Evolutionary conservation across 1,284 basidiomycete species (phyloP).

Genomic region (Puccinia triticina): DNA sequence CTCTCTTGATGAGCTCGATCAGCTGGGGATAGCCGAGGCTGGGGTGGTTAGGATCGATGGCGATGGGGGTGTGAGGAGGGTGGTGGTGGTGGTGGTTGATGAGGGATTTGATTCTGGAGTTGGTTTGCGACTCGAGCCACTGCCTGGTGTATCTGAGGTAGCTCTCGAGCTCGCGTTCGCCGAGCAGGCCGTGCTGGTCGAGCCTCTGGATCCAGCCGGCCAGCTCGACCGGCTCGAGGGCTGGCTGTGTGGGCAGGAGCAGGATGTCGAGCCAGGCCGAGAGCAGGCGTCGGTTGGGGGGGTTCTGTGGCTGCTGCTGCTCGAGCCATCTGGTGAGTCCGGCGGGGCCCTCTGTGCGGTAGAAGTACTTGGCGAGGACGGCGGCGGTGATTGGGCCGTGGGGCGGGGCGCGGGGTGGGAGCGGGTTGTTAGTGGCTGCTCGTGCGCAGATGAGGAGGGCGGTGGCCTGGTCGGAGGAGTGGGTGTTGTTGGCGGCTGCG

Average conservation of each 20-base stretch:
- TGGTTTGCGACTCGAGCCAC: conserved; percentile 31
- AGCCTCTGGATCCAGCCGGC: not conserved
- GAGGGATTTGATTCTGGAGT: not conserved
- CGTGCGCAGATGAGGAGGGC: conserved; percentile 19
- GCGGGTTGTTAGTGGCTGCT: not conserved
- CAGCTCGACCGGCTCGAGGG: conserved; percentile 12
- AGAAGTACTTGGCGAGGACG: conserved; percentile 11
- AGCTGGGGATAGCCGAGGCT: conserved; percentile 17
- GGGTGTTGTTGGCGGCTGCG: not conserved
- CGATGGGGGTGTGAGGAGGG: not conserved
- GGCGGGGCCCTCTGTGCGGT: not conserved
- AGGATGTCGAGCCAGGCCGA: conserved; percentile 35
- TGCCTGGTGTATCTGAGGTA: conserved; percentile 39
- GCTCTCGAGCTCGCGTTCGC: conserved; percentile 36
- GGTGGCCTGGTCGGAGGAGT: not conserved
- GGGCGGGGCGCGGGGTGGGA: not conserved
- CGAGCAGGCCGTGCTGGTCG: conserved; percentile 8
- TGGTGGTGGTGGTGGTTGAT: not conserved
- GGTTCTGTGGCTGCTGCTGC: not conserved
- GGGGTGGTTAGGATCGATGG: conserved; percentile 5
- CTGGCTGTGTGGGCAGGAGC: not conserved
- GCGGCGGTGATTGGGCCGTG: conserved; percentile 4
- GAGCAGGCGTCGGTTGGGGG: conserved; percentile 2
- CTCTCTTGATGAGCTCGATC: conserved; percentile 6
- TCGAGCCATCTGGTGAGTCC: not conserved